Percentiles rank a stretch among this genome's conserved stretches.
Evolutionary conservation across 768 basidiomycete species (phyloP).

Genomic region (Suillus sp.): DNA sequence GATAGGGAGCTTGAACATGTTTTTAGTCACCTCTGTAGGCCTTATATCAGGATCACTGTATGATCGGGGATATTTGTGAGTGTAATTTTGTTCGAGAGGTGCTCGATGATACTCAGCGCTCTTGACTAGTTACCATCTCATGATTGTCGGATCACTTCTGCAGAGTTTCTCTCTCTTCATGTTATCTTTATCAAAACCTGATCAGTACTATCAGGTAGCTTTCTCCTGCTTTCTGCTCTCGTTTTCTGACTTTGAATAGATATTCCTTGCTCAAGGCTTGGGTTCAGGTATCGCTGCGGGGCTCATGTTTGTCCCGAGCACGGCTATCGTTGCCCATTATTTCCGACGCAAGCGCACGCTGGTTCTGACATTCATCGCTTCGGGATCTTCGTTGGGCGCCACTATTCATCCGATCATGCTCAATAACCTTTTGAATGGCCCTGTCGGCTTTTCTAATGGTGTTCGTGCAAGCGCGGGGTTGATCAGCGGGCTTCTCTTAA

Average conservation of each 20-base stretch:
- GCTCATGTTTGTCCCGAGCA: constrained; percentile 45
- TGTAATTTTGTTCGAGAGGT: background rate
- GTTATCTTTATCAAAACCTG: constrained; percentile 44
- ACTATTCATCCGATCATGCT: constrained; percentile 34
- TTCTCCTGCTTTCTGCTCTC: constrained; percentile 5
- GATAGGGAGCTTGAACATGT: constrained; percentile 51
- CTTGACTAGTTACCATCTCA: constrained; percentile 9
- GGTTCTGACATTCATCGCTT: constrained; percentile 45
- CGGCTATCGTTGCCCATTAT: constrained; percentile 48
- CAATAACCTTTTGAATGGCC: constrained; percentile 27
- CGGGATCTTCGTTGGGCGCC: constrained; percentile 38
- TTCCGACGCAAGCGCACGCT: constrained; percentile 43
- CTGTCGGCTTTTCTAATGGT: constrained; percentile 45
- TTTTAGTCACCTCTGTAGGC: constrained; percentile 40
- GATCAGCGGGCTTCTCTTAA: constrained; percentile 37
- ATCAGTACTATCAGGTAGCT: constrained; percentile 45
- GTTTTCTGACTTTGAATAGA: constrained; percentile 25
- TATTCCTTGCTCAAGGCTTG: constrained; percentile 53
- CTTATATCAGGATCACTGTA: constrained; percentile 47
- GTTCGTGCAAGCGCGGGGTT: constrained; percentile 52
- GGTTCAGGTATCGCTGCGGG: constrained; percentile 49
- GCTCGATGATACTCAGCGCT: background rate
- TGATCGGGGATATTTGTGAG: constrained; percentile 56
- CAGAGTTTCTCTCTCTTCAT: constrained; percentile 35
- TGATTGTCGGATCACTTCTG: constrained; percentile 21